A percentile compares a stretch with the other conserved stretches of the same genome.
Evolutionary conservation across 179 eudicot species (phyloP).

Genomic region (Pouteria campechiana): DNA sequence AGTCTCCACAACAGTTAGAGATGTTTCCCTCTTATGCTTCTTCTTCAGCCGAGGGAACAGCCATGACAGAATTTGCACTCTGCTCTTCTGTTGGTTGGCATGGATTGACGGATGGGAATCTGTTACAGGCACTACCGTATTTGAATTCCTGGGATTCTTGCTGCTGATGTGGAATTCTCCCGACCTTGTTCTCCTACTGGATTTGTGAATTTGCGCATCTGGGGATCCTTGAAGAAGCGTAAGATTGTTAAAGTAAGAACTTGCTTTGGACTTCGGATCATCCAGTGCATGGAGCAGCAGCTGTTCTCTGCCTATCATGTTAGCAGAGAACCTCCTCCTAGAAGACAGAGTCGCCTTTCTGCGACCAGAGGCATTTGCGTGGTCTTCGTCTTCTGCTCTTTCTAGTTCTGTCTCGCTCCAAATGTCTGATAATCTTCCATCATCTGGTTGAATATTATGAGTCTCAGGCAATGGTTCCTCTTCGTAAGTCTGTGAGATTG

Average conservation of each 20-base stretch:
- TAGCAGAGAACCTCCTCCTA: conserved; percentile 26
- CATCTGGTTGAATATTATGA: conserved; percentile 32
- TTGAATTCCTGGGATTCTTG: conserved; percentile 35
- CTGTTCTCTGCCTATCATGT: conserved; percentile 15
- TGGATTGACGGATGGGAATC: conserved; percentile 47
- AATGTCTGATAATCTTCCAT: conserved; percentile 35
- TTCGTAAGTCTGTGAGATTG: conserved; percentile 93
- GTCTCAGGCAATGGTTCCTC: conserved; percentile 67
- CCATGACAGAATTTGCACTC: conserved; percentile 53
- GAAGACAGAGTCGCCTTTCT: conserved; percentile 26
- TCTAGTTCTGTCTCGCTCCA: conserved; percentile 41
- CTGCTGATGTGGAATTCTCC: conserved; percentile 41
- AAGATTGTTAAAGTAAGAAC: conserved; percentile 31
- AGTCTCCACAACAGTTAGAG: conserved; percentile 36
- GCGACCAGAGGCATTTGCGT: conserved; percentile 13
- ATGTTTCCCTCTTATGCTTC: conserved; percentile 39
- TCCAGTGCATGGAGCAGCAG: conserved; percentile 33
- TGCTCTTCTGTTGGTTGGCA: conserved; percentile 27
- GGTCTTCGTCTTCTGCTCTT: conserved; percentile 12
- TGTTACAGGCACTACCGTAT: conserved; percentile 46
- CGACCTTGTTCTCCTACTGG: conserved; percentile 57
- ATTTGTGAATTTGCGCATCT: conserved; percentile 25
- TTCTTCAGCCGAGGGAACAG: conserved; percentile 60
- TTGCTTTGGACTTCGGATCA: conserved; percentile 39
- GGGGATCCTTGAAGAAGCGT: conserved; percentile 31